Base-by-base conservation (phyloP, 2,329 filamentous ascomycete genomes). In the Elsinoe perseae region DNA sequence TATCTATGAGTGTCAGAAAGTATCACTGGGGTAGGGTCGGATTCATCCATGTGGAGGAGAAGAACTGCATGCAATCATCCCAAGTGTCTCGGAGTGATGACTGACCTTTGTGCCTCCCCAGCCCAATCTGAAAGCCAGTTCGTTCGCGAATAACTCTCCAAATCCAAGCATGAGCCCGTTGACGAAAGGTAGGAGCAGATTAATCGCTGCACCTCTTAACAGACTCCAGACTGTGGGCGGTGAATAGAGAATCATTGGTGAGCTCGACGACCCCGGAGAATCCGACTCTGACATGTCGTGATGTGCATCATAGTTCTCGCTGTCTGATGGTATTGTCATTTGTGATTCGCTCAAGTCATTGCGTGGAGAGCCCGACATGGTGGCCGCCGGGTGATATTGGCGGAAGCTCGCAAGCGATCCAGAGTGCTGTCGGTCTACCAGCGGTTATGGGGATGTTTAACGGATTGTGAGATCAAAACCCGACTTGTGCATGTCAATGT, bases 111-210 rank as follows among this genome's bases (percentile, higher is more conserved):
- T 97, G 56, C 86, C 86, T 61, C 87, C 85, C 93, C 93, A 98
- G 59, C 93, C 93, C 64, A 97, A 75, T 66, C 92, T 79, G 68
- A 92, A 98, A 1, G 93, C 93, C 52, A 89, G 86, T 75, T 98
- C 93, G 68, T 98, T 93, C 56, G 93, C 93, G 71, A 98, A 92
- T 53, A 98, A 75, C 75, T 98, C 93, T 63, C 93, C 93, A 67
- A 98, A 96, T 1, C 93, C 93, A 66, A 98, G 75, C 93, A 98
- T 98, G 77, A 98, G 81, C 46, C 93, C 93, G 73, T 98, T 98
- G 67, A 98, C 83, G 66, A 98, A 98, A 0, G 93, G 93, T 18
- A 98, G 74, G 1, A 98, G 66, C n/a, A 98, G 77, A 70, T 98
- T 98, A 73, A 98, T 98, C 4, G 91, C 90, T 14, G 90, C 89